Evolutionary conservation across 352 stramenopile genomes (phyloP).

Genomic region (Phytophthora sojae): DNA sequence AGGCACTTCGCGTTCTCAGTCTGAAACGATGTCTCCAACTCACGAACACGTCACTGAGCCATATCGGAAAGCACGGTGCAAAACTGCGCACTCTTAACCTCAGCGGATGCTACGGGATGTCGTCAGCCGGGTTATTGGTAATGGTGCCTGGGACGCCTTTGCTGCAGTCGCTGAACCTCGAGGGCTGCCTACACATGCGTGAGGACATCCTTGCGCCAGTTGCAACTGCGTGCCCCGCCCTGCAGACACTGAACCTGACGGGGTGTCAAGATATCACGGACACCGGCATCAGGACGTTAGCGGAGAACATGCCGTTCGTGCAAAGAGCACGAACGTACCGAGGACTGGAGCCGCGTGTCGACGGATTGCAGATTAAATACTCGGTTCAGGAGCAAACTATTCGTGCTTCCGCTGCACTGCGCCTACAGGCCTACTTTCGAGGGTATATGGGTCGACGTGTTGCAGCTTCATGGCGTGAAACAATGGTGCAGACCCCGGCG

Average conservation of each 20-base stretch:
- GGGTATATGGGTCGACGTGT: constrained; percentile 58
- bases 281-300: constrained; percentile 69
- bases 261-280: constrained; percentile 86
- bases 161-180: constrained; percentile 73
- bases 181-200: constrained; percentile 71
- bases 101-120: constrained; percentile 65
- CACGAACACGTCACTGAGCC: constrained; percentile 50
- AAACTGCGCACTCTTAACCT: constrained; percentile 71
- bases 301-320: constrained; percentile 77
- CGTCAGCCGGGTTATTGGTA: constrained; percentile 55
- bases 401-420: constrained; percentile 69
- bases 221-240: constrained; percentile 54
- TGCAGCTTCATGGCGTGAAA: constrained; percentile 60
- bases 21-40: constrained; percentile 71
- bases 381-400: constrained; percentile 81
- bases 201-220: constrained; percentile 75
- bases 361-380: constrained; percentile 73
- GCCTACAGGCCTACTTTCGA: constrained; percentile 74
- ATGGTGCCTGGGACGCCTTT: constrained; percentile 59
- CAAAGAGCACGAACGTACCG: constrained; percentile 58
- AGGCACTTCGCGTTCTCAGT: constrained; percentile 64
- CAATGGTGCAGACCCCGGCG: constrained; percentile 64
- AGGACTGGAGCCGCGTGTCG: constrained; percentile 61
- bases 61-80: constrained; percentile 56
- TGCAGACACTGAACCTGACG: constrained; percentile 77